phyloP scores from a whole-genome alignment of 2,329 filamentous ascomycete species.

The Penicillium sumatraense region DNA sequence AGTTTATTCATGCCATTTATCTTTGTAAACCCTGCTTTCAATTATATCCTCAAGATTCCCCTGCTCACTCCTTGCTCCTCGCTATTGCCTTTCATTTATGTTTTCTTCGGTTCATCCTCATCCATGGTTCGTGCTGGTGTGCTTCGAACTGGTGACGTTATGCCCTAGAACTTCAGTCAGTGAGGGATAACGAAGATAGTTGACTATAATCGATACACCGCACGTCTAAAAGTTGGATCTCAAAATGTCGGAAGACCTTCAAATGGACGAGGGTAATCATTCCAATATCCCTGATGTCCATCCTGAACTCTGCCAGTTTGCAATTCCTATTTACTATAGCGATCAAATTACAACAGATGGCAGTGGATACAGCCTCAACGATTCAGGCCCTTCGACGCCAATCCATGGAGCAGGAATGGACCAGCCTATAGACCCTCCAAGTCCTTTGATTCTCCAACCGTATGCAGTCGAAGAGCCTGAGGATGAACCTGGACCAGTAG shows the following conservation, averaged over 20 bases:
- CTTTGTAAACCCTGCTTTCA: too few species aligned
- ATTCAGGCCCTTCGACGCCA: conserved; percentile 17
- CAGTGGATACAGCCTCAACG: conserved; percentile 18
- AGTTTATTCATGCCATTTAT: too few species aligned
- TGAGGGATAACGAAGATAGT: too few species aligned
- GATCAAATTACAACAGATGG: conserved; percentile 3
- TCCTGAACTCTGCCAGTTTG: neutral
- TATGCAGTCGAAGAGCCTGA: conserved; percentile 46
- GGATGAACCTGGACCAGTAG: conserved; percentile 24
- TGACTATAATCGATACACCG: neutral
- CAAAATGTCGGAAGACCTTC: neutral
- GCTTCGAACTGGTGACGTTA: conserved; percentile 11
- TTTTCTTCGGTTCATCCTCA: too few species aligned
- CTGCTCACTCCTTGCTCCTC: too few species aligned
- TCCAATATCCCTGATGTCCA: neutral
- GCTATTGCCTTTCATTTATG: too few species aligned
- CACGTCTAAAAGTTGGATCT: neutral
- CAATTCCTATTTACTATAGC: neutral
- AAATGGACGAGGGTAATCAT: conserved; percentile 4
- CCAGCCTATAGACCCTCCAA: neutral
- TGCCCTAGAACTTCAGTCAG: neutral
- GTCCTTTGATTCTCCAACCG: conserved; percentile 40
- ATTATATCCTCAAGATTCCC: too few species aligned
- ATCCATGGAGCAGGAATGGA: conserved; percentile 21
- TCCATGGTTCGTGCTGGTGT: too few species aligned